Base-by-base conservation (phyloP, 176 grass and related monocot genomes). In the Stipa capillata region DNA sequence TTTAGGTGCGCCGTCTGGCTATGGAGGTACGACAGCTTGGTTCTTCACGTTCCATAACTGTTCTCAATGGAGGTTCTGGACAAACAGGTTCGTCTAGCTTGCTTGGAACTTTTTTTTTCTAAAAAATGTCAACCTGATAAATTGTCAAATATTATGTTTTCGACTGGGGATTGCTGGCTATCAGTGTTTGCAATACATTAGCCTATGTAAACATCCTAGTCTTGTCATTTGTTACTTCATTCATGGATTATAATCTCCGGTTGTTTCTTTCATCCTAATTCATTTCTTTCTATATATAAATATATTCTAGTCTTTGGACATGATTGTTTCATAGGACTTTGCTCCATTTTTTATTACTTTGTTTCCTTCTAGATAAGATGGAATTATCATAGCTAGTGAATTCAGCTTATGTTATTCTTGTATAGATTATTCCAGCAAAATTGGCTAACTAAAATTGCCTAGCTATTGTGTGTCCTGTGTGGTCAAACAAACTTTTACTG, bases 1-100 rank as follows among this genome's bases (percentile, higher is more conserved):
- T 54, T 43, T 82, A 97, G 95, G 85, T 97, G 44, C 88, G 84
- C 7, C 71, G 76, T 36, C 88, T 99, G 63, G 24, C 92, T 36
- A 82, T 91, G 90, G 90, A 99, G 65, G 75, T 99, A 58, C 80
- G 85, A 17, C 88, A 87, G 34, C 29, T 95, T 57, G 23, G 74
- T 79, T 76, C 78, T 48, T 53, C 85, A 62, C 92, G 88, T 39
- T 34, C 88, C 4, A 61, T 95, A 64, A 98, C 90, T 84, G 53
- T 99, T 89, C 45, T 95, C 24, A 87, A 37, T 85, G 92, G 88
- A 87, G 64, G 76, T 79, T 91, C 96, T 73, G 83, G 84, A 69
- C 83, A 87, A 89, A 71, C 89, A 93, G 92, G 96, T 97, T 77
- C 62, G 77, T 61, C 54, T 87, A 72, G 55, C 73, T 68, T 76